Percentiles rank a stretch among this genome's conserved stretches.
phyloP scores from a whole-genome alignment of 164 flowering plant species.

The Platanus orientalis region DNA sequence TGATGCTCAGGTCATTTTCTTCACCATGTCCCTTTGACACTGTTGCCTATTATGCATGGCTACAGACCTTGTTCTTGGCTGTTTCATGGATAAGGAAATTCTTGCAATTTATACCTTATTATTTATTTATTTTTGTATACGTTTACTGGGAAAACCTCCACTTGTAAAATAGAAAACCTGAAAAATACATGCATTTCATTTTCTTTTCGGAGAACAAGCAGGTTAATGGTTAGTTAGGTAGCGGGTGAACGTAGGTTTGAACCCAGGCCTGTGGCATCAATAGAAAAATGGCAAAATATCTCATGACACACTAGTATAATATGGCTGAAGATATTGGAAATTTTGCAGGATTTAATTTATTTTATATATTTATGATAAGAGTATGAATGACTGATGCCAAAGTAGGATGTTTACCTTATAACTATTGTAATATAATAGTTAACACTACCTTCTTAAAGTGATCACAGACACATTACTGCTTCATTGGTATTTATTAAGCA shows the following conservation, averaged over 20 bases:
- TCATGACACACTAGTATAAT: neutral
- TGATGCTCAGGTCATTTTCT: constrained; percentile 71
- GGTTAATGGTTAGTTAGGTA: too few species aligned
- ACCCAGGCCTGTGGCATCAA: neutral
- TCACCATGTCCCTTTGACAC: constrained; percentile 1
- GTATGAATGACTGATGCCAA: neutral
- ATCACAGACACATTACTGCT: neutral
- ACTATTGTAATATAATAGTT: neutral
- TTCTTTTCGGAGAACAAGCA: too few species aligned
- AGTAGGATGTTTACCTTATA: neutral
- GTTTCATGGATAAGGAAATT: neutral
- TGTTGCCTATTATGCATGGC: neutral
- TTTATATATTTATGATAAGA: neutral
- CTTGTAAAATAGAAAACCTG: neutral
- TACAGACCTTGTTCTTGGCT: neutral
- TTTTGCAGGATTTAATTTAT: too few species aligned
- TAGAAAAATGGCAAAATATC: neutral
- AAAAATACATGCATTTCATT: neutral
- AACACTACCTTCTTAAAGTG: neutral
- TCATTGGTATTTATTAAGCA: neutral
- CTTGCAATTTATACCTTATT: neutral
- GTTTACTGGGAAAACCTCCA: neutral
- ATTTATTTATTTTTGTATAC: neutral
- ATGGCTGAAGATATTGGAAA: neutral
- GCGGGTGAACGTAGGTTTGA: too few species aligned